Percentiles rank a stretch among this genome's conserved stretches.
phyloP scores from a whole-genome alignment of 768 basidiomycete genomes.

The Boletus subcaerulescens region DNA sequence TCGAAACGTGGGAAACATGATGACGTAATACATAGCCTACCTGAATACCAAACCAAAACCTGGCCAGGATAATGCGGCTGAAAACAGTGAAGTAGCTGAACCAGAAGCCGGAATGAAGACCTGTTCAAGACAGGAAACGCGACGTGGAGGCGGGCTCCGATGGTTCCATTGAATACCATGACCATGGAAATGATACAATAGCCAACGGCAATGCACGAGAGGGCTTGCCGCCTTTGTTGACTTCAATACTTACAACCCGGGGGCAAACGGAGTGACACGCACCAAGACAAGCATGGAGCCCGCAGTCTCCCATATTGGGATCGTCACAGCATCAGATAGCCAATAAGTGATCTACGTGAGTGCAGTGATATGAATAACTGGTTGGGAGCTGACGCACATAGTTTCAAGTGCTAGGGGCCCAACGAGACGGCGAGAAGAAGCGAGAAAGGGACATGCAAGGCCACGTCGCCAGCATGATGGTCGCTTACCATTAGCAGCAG shows the following conservation, averaged over 20 bases:
- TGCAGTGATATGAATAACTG: conserved; percentile 25
- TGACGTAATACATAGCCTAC: conserved; percentile 26
- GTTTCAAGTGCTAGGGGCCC: conserved; percentile 52
- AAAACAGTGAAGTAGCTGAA: conserved; percentile 84
- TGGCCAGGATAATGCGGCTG: conserved; percentile 69
- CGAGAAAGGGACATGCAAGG: conserved; percentile 14
- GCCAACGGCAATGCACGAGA: conserved; percentile 67
- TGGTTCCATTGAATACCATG: conserved; percentile 77
- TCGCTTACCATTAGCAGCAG: background rate
- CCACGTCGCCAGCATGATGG: conserved; percentile 2
- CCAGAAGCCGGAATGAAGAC: conserved; percentile 86
- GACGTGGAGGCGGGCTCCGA: conserved; percentile 76
- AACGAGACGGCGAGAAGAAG: conserved; percentile 30
- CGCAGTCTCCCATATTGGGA: conserved; percentile 41
- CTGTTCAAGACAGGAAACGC: conserved; percentile 75
- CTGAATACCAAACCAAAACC: conserved; percentile 85
- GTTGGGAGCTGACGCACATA: conserved; percentile 59
- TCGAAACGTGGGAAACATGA: no score
- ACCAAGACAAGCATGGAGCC: conserved; percentile 77
- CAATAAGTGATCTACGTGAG: conserved; percentile 21
- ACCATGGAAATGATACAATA: conserved; percentile 70
- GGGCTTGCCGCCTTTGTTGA: conserved; percentile 58
- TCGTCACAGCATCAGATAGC: conserved; percentile 26
- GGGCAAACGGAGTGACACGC: conserved; percentile 7
- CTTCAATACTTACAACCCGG: background rate